phyloP scores from a whole-genome alignment of 306 rosid genomes.

The Prunus davidiana region DNA sequence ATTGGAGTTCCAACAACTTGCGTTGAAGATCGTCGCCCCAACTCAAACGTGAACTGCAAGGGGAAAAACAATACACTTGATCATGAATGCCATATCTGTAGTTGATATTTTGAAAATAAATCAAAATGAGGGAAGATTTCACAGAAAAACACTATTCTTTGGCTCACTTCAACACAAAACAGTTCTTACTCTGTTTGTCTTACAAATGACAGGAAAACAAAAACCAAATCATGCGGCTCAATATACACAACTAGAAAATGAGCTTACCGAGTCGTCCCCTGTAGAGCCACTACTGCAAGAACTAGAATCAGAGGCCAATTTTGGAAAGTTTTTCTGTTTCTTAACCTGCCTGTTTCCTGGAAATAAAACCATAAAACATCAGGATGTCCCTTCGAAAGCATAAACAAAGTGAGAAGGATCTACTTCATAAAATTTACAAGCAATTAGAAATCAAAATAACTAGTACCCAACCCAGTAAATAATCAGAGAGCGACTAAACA shows the following conservation, averaged over 20 bases:
- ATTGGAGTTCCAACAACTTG: conserved; percentile 61
- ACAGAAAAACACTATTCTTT: background rate
- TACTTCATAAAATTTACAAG: background rate
- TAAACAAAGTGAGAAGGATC: conserved; percentile 13
- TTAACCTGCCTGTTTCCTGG: conserved; percentile 54
- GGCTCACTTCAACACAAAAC: conserved; percentile 5
- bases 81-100: conserved; percentile 9
- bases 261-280: conserved; percentile 60
- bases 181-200: background rate
- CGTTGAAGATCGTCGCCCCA: conserved; percentile 57
- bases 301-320: conserved; percentile 50
- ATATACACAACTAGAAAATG: conserved; percentile 12
- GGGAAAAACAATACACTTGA: conserved; percentile 10
- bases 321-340: conserved; percentile 34
- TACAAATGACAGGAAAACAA: background rate
- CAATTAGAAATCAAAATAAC: conserved; percentile 13
- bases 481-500: background rate
- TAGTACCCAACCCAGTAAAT: conserved; percentile 22
- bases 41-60: conserved; percentile 60
- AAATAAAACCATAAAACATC: conserved; percentile 30
- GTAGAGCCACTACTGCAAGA: conserved; percentile 50
- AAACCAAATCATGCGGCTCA: background rate
- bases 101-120: conserved; percentile 3
- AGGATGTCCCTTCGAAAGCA: conserved; percentile 24
- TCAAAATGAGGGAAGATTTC: conserved; percentile 11